Percentiles rank a stretch among this genome's conserved stretches.
These are phyloP conservation scores for Citrus australasica DNA, from an alignment of 345 rosid species.

Conservation along the genomic window DNA sequence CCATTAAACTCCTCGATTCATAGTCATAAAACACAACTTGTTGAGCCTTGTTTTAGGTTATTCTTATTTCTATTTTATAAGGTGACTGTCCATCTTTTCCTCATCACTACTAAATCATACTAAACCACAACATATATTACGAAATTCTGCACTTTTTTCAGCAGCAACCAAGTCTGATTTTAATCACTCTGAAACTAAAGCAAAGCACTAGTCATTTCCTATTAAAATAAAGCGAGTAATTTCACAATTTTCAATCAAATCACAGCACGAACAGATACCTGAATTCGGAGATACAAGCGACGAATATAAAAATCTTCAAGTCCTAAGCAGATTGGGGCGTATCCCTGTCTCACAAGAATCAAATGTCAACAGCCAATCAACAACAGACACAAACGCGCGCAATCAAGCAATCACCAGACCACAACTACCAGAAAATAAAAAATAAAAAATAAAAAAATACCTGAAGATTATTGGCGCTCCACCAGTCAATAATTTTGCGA, in stretches of 20 bases:
- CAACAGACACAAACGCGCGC: background rate
- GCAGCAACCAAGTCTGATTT: background rate
- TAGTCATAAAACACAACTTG: background rate
- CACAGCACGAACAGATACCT: conserved; percentile 36
- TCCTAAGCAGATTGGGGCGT: conserved; percentile 90
- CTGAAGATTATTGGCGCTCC: conserved; percentile 53
- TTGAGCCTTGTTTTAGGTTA: background rate
- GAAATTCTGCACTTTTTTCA: background rate
- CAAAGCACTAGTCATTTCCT: background rate
- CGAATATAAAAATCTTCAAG: conserved; percentile 90
- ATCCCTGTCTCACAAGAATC: conserved; percentile 43
- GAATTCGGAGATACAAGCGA: conserved; percentile 81
- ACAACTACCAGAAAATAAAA: background rate
- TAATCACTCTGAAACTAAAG: background rate
- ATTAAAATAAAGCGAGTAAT: background rate
- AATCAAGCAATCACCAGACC: background rate
- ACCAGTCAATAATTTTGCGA: conserved; percentile 60
- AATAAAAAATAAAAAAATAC: conserved; percentile 12
- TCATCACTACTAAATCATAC: background rate
- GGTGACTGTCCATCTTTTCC: background rate
- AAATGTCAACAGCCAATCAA: background rate
- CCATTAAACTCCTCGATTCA: background rate
- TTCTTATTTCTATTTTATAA: background rate
- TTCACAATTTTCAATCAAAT: background rate
- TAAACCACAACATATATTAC: background rate